Base-by-base conservation (phyloP, 2,329 filamentous ascomycete species). In the Cyphellophora attinorum region DNA sequence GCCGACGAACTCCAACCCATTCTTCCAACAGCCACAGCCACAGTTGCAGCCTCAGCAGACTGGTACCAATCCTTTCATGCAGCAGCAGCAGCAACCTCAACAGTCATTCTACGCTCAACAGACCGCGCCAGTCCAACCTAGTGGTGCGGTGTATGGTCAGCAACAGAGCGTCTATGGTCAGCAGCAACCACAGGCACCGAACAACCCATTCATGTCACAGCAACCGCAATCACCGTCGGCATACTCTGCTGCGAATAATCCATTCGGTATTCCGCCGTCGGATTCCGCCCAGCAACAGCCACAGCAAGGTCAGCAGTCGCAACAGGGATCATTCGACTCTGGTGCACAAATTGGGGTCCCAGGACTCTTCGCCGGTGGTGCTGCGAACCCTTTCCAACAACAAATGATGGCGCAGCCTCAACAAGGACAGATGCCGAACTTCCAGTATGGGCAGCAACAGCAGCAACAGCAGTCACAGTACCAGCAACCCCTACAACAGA, bases 1-100 rank as follows among this genome's bases (percentile, higher is more conserved):
- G 11, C 30, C 41, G 6, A 33, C 34, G n/a, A 36, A 37, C 31
- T 53, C 57, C 35, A 66, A 65, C 43, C 61, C 62, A 4, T 65
- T 65, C 49, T 62, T 64, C 44, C 60, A 64, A 40, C 46, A 50
- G 27, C 31, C 38, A 10, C 29, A 19, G 27, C 37, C 19, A 39
- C 46, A 31, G 12, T 11, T 12, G n/a, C 29, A 31, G 10, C 29
- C 44, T 21, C 44, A 47, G 29, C 42, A 44, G 11, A 48, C 46
- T 11, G 41, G 41, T 5, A 49, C 37, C 34, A 48, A 50, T 34
- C 45, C 46, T 11, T 50, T 45, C 27, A 31, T 45, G n/a, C 23
- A 30, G 11, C 45, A 46, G 23, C n/a, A 16, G 17, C 32, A 34
- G 19, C 39, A 37, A 33, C 31, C 14, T 13, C 32, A 35, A 25